phyloP scores from a whole-genome alignment of 2,329 filamentous ascomycete genomes.

The Nectriaceae sp. region DNA sequence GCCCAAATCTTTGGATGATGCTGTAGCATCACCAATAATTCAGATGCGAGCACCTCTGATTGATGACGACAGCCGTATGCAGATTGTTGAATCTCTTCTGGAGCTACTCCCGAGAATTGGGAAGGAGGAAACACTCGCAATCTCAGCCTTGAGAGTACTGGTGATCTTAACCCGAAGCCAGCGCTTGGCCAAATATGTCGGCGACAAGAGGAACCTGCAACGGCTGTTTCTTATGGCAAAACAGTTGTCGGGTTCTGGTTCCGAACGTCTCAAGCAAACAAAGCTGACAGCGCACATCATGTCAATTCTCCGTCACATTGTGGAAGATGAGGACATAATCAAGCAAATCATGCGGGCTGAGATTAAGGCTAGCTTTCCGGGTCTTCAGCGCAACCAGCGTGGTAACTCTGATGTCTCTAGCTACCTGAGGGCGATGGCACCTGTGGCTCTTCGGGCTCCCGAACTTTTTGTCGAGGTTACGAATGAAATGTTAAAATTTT shows the following conservation, averaged over 20 bases:
- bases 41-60: slow-evolving; percentile 59
- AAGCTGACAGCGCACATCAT: slow-evolving; percentile 67
- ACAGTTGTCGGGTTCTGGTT: slow-evolving; percentile 79
- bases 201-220: slow-evolving; percentile 86
- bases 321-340: slow-evolving; percentile 90
- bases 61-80: slow-evolving; percentile 64
- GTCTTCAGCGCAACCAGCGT: slow-evolving; percentile 50
- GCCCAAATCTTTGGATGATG: slow-evolving; percentile 52
- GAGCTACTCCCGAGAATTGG: slow-evolving; percentile 83
- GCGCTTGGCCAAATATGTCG: slow-evolving; percentile 71
- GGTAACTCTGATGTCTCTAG: slow-evolving; percentile 64
- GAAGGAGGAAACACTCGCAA: slow-evolving; percentile 81
- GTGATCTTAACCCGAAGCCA: slow-evolving; percentile 85
- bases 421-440: slow-evolving; percentile 77
- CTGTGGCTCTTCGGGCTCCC: slow-evolving; percentile 78
- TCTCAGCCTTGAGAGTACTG: slow-evolving; percentile 80
- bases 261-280: slow-evolving; percentile 66
- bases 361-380: slow-evolving; percentile 76
- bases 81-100: slow-evolving; percentile 75
- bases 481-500: slow-evolving; percentile 79
- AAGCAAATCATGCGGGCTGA: slow-evolving; percentile 91
- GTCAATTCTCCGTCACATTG: slow-evolving; percentile 85
- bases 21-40: slow-evolving; percentile 56
- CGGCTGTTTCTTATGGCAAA: slow-evolving; percentile 94
- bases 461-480: slow-evolving; percentile 85